Conservation (phyloP, 1,284 basidiomycete species). For the Gomphus bonarii region DNA sequence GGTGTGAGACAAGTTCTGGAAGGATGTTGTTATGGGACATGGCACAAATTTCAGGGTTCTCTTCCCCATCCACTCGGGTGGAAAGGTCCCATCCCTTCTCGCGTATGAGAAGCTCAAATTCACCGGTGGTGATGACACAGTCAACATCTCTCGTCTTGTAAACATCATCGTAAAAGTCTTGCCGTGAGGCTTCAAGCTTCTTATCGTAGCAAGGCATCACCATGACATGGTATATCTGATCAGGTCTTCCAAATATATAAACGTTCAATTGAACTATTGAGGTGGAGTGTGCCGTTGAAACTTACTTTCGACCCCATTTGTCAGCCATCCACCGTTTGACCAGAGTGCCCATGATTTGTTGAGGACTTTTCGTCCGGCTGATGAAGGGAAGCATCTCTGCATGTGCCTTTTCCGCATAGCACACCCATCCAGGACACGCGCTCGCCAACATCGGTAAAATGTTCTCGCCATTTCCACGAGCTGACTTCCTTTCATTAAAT, state of each 20-base stretch:
- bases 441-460: constrained; percentile 86
- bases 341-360: constrained; percentile 89
- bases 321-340: constrained; percentile 79
- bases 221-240: constrained; percentile 88
- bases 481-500: constrained; percentile 58
- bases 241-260: constrained; percentile 38
- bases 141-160: constrained; percentile 88
- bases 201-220: constrained; percentile 99
- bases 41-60: constrained; percentile 17
- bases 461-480: constrained; percentile 13
- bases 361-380: constrained; percentile 81
- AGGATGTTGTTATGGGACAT: constrained; percentile 23
- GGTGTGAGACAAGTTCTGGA: constrained; percentile 69
- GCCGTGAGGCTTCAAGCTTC: constrained; percentile 93
- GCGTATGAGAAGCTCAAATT: constrained; percentile 79
- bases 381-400: constrained; percentile 90
- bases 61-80: constrained; percentile 39
- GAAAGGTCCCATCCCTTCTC: constrained; percentile 78
- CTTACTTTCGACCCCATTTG: constrained; percentile 57
- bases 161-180: constrained; percentile 77
- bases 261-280: not conserved
- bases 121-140: constrained; percentile 95
- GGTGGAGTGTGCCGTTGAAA: constrained; percentile 12
- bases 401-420: constrained; percentile 98
- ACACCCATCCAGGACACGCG: constrained; percentile 98